A percentile compares a stretch with the other conserved stretches of the same genome.
Evolutionary conservation across 2,329 filamentous ascomycete species (phyloP).

Genomic region (Alternaria solani): DNA sequence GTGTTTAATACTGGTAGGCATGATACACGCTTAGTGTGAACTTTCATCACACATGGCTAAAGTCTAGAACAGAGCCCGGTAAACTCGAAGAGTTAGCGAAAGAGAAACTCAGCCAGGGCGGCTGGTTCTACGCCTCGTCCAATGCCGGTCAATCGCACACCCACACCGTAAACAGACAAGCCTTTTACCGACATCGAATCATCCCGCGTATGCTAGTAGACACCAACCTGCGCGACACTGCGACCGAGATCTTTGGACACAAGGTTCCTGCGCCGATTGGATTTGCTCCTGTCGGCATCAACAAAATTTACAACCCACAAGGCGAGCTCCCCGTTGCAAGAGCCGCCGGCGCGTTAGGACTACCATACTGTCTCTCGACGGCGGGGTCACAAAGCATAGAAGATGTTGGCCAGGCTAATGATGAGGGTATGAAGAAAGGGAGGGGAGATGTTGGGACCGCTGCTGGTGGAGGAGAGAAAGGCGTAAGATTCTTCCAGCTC

Average conservation of each 20-base stretch:
- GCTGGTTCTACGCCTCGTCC: slow-evolving; percentile 67
- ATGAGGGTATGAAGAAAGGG: slow-evolving; percentile 36
- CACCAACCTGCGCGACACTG: slow-evolving; percentile 65
- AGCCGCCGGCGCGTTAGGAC: slow-evolving; percentile 65
- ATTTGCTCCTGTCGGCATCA: slow-evolving; percentile 72
- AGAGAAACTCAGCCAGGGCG: slow-evolving; percentile 63
- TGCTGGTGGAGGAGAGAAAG: slow-evolving; percentile 12
- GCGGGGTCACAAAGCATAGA: slow-evolving; percentile 66
- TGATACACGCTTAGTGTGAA: background rate
- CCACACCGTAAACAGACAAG: slow-evolving; percentile 66
- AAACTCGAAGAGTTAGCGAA: slow-evolving; percentile 67
- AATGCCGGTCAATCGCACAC: slow-evolving; percentile 64
- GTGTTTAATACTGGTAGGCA: slow-evolving; percentile 61
- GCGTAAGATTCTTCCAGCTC: slow-evolving; percentile 67
- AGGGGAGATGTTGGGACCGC: slow-evolving; percentile 9
- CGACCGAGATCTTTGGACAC: slow-evolving; percentile 67
- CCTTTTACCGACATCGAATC: slow-evolving; percentile 71
- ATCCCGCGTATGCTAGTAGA: slow-evolving; percentile 69
- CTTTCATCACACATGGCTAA: background rate
- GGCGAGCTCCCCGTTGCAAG: slow-evolving; percentile 68
- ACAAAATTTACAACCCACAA: slow-evolving; percentile 68
- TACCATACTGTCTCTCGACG: slow-evolving; percentile 68
- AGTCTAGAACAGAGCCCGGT: slow-evolving; percentile 56
- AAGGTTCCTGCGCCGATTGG: slow-evolving; percentile 67
- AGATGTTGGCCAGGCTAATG: slow-evolving; percentile 65